Evolutionary conservation across 140 eudicot genomes (phyloP).

Genomic region (Flaveria floridana): DNA sequence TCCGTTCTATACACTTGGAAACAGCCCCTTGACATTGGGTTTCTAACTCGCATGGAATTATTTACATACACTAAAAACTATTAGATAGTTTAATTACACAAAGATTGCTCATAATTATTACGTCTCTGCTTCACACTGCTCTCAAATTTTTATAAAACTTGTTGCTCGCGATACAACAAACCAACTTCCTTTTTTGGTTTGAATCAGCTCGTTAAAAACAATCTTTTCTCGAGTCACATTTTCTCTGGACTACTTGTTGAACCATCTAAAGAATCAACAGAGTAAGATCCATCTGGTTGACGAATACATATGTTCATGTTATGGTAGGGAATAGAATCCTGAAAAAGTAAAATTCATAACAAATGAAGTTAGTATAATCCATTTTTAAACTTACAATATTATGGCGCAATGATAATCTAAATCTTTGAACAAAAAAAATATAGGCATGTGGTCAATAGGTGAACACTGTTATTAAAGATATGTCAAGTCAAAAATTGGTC

Average conservation of each 20-base stretch:
- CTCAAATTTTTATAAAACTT: conserved; percentile 21
- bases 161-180: conserved; percentile 31
- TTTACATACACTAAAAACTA: conserved; percentile 26
- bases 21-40: conserved; percentile 34
- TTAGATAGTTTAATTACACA: conserved; percentile 17
- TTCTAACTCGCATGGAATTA: conserved; percentile 23
- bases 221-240: conserved; percentile 8
- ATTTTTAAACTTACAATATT: neutral
- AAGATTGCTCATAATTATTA: conserved; percentile 11
- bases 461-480: neutral
- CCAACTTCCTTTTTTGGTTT: conserved; percentile 13
- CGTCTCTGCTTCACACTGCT: conserved; percentile 23
- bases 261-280: conserved; percentile 64
- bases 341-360: conserved; percentile 22
- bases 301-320: conserved; percentile 80
- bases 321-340: conserved; percentile 66
- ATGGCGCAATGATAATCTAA: too few species aligned
- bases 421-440: neutral
- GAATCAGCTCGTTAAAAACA: neutral
- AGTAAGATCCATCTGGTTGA: conserved; percentile 82
- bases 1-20: conserved; percentile 58
- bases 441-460: conserved; percentile 7
- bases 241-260: conserved; percentile 55
- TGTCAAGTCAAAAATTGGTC: neutral
- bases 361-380: conserved; percentile 12